These are phyloP conservation scores for Mortierella sp. DNA, from an alignment of 371 early-diverging fungal genomes.

Conservation along the genomic window DNA sequence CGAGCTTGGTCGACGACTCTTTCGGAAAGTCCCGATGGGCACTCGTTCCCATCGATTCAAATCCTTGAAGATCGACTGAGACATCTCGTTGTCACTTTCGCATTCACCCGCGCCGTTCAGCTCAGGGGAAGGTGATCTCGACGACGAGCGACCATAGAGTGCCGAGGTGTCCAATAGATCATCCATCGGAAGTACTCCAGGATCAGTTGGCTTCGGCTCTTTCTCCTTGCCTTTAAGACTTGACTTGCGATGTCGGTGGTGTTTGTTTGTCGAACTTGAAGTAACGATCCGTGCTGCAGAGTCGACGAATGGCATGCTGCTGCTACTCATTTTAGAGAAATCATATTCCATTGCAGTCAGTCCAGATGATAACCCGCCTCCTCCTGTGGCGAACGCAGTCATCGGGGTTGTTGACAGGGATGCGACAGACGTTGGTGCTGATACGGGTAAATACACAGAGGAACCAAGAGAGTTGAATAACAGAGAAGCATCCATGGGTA, in stretches of 20 bases:
- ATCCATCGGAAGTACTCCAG: constrained; percentile 62
- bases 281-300: constrained; percentile 22
- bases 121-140: constrained; percentile 65
- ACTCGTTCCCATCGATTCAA: constrained; percentile 71
- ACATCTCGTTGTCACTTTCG: constrained; percentile 43
- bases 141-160: constrained; percentile 61
- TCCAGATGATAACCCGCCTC: not conserved
- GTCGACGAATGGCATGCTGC: constrained; percentile 35
- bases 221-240: constrained; percentile 42
- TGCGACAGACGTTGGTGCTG: not conserved
- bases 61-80: constrained; percentile 61
- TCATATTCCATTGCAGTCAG: constrained; percentile 4
- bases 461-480: not conserved
- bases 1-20: constrained; percentile 49
- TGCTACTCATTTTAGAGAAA: constrained; percentile 29
- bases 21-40: constrained; percentile 70
- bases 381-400: not conserved
- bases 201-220: constrained; percentile 14
- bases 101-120: constrained; percentile 10
- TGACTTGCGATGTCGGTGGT: constrained; percentile 12
- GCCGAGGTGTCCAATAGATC: constrained; percentile 71
- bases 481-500: not conserved
- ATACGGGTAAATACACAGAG: not conserved
- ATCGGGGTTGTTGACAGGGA: not conserved
- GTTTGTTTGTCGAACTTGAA: not conserved